phyloP scores from a whole-genome alignment of 352 stramenopile species.

The Phytophthora ohioensis region DNA sequence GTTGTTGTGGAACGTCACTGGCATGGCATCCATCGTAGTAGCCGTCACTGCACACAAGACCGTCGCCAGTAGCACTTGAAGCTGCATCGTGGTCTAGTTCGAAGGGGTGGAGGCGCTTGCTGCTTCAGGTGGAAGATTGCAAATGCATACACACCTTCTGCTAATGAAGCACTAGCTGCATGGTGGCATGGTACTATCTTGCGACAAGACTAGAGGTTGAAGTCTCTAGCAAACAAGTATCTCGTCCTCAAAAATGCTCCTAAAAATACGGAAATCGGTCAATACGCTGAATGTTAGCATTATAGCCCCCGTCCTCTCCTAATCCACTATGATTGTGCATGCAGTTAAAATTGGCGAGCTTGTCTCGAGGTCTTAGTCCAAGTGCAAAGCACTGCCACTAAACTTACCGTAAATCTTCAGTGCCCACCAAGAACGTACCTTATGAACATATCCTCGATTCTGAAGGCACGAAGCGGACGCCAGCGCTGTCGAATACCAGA shows the following conservation, averaged over 20 bases:
- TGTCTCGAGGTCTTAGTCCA: too few species aligned
- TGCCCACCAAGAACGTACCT: too few species aligned
- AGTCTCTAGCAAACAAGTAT: neutral
- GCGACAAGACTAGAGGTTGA: neutral
- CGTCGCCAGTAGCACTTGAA: slow-evolving; percentile 11
- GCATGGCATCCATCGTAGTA: slow-evolving; percentile 36
- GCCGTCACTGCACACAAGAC: slow-evolving; percentile 2
- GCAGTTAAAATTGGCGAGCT: too few species aligned
- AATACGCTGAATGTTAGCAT: neutral
- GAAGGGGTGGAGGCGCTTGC: neutral
- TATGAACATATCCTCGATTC: too few species aligned
- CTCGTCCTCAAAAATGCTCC: neutral
- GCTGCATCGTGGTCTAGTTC: slow-evolving; percentile 21
- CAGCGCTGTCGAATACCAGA: too few species aligned
- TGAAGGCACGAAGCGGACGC: too few species aligned
- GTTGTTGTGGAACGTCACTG: slow-evolving; percentile 65
- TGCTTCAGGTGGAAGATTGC: slow-evolving; percentile 13
- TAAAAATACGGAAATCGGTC: neutral
- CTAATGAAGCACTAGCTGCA: neutral
- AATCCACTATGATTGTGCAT: too few species aligned
- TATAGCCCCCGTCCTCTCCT: too few species aligned
- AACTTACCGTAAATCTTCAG: too few species aligned
- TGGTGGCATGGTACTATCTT: neutral
- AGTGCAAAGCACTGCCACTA: too few species aligned
- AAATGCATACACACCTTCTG: slow-evolving; percentile 13